phyloP scores from a whole-genome alignment of 108 stramenopile species.

The Cyclotella choctawhatcheeana region DNA sequence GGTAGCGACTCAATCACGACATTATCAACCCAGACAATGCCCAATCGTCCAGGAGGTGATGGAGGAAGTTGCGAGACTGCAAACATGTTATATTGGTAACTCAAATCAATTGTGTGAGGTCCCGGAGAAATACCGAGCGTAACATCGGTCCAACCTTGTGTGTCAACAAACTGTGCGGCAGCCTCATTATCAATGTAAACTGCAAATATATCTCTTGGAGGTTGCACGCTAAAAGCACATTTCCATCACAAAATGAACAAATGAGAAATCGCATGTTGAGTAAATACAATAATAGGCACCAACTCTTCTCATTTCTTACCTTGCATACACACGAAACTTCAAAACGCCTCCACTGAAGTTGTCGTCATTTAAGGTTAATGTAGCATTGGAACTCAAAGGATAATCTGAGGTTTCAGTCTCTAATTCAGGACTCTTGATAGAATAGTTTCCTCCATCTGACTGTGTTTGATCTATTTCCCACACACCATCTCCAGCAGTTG shows the following conservation, averaged over 20 bases:
- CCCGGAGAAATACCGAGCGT: conserved; percentile 32
- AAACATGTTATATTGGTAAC: conserved; percentile 41
- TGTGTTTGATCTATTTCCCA: conserved; percentile 16
- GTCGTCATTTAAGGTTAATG: conserved; percentile 11
- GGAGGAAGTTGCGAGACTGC: conserved; percentile 20
- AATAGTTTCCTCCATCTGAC: background rate
- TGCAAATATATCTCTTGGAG: conserved; percentile 37
- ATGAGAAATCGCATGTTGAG: background rate
- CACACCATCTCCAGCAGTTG: conserved; percentile 15
- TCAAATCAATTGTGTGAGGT: conserved; percentile 33
- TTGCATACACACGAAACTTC: conserved; percentile 13
- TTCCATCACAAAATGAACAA: background rate
- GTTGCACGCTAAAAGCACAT: conserved; percentile 27
- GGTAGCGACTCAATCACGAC: conserved; percentile 10
- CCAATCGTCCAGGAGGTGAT: conserved; percentile 22
- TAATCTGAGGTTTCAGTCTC: background rate
- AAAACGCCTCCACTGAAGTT: conserved; percentile 29
- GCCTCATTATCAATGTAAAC: conserved; percentile 27
- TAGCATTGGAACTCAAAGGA: conserved; percentile 22
- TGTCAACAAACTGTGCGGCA: conserved; percentile 28
- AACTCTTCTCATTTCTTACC: no score
- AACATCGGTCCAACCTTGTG: conserved; percentile 28
- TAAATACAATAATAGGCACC: background rate
- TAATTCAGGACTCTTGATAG: conserved; percentile 36
- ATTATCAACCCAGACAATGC: conserved; percentile 36